Evolutionary conservation across 352 stramenopile species (phyloP), one percentile per base, ranked within the genome.

Genomic region (Aphanomyces stellatus): DNA sequence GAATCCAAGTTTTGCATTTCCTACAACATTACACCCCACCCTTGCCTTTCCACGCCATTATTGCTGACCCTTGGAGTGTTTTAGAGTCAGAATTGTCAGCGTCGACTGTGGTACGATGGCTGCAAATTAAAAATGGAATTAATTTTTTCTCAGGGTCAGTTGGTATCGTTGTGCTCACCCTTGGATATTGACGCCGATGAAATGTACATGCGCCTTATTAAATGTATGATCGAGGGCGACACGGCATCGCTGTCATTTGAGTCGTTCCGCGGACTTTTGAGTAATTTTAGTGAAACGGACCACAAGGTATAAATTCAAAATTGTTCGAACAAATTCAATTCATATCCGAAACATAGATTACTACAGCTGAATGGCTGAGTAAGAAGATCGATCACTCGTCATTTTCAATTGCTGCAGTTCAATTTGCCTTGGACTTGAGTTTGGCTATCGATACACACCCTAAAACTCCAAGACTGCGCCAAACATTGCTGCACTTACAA

Each of bases 11-110:
- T 17, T 66, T 92, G 19, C 72, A 78, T 28, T 77, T 80, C 24
- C 55, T 92, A 31, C 80, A 86, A 59, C 33, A 53, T 69, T 64
- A 35, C 11, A 62, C 41, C 17, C 31, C 51, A 11, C 22, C 30
- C n/a, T 64, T 91, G 8, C 88, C 76, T 4, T 93, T 91, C 56
- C 81, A 93, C 69, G 71, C 79, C 7, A 53, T 93, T 7, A 81
- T 93, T 19, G 69, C 73, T 1, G 79, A 88, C 27, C 81, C 85
- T 27, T 73, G 72, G 46, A 71, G 84, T n/a, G 72, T 91, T 2
- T 67, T 93, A 6, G 69, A 77, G 30, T 17, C 60, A 3, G n/a
- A 67, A 28, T 46, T 67, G 31, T 57, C 60, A 22, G 15, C 35
- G 28, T 19, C 60, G 10, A 57, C 60, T 19, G 41, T 57, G 30